Evolutionary conservation across 1,284 basidiomycete genomes (phyloP).

Genomic region (Apiotrichum gracile): DNA sequence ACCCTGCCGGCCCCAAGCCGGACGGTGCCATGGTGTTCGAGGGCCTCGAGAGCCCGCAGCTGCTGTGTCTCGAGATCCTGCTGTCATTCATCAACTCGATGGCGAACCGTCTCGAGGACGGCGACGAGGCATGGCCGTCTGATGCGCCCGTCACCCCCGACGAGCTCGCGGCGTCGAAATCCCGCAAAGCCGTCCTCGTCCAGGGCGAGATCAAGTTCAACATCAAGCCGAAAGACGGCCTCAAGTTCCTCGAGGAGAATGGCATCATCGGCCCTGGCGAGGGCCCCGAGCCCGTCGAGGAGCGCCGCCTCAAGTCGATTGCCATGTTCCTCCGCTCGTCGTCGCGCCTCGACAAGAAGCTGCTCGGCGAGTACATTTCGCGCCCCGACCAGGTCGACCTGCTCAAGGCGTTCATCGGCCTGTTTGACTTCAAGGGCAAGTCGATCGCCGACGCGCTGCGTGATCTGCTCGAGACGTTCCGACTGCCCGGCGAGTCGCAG

Average conservation of each 20-base stretch:
- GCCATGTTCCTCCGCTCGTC: conserved; percentile 84
- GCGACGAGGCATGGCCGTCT: conserved; percentile 59
- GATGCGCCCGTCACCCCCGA: conserved; percentile 53
- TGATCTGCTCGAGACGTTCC: conserved; percentile 87
- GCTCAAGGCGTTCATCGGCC: conserved; percentile 76
- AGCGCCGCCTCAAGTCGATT: conserved; percentile 42
- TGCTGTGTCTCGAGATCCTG: conserved; percentile 82
- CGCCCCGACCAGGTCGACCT: conserved; percentile 80
- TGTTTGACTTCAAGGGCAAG: conserved; percentile 90
- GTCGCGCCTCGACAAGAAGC: conserved; percentile 82
- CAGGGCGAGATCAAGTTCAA: conserved; percentile 87
- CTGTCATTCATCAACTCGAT: conserved; percentile 83
- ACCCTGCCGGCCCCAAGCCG: conserved; percentile 51
- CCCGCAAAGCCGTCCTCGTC: conserved; percentile 78
- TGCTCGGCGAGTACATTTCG: conserved; percentile 90
- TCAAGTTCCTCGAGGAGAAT: conserved; percentile 86
- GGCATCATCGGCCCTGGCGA: conserved; percentile 58
- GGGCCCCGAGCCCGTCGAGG: conserved; percentile 27
- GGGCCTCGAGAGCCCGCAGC: conserved; percentile 68
- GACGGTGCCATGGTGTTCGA: conserved; percentile 49
- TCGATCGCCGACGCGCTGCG: conserved; percentile 90
- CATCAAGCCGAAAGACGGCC: conserved; percentile 84
- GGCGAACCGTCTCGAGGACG: conserved; percentile 68
- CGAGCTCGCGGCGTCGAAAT: conserved; percentile 66
- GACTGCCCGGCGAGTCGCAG: conserved; percentile 90